phyloP scores from a whole-genome alignment of 257 asterid species.

The Solanum piurae region DNA sequence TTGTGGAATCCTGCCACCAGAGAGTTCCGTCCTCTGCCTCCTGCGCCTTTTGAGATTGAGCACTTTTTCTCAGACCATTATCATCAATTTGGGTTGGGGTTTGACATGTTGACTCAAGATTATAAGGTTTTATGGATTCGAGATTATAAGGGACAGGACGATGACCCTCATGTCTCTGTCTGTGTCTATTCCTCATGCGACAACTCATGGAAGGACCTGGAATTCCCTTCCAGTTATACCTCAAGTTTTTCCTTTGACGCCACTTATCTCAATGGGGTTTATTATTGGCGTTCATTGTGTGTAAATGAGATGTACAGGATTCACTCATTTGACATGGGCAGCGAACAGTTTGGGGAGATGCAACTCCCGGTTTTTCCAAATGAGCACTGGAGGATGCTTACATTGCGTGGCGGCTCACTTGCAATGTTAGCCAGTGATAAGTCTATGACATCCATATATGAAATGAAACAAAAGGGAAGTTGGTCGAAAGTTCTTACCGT shows the following conservation, averaged over 20 bases:
- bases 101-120: background rate
- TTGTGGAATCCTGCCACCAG: background rate
- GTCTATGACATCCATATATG: too few relatives aligned
- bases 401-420: too few relatives aligned
- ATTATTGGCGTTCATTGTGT: background rate
- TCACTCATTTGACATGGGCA: background rate
- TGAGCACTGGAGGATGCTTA: too few relatives aligned
- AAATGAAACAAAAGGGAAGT: too few relatives aligned
- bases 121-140: background rate
- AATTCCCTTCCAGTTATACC: background rate
- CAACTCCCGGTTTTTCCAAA: too few relatives aligned
- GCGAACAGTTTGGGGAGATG: too few relatives aligned
- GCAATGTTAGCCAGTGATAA: too few relatives aligned
- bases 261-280: background rate
- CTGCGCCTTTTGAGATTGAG: background rate
- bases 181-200: too few relatives aligned
- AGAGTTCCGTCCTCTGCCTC: constrained; percentile 22
- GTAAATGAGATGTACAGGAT: background rate
- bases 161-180: too few relatives aligned
- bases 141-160: background rate
- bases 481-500: too few relatives aligned
- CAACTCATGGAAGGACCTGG: background rate
- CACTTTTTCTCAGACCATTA: too few relatives aligned
- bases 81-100: background rate
- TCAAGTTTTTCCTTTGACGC: too few relatives aligned